Percentiles rank a stretch among this genome's conserved stretches.
Evolutionary conservation across 148 eudicot genomes (phyloP).

Genomic region (Dysphania ambrosioides): DNA sequence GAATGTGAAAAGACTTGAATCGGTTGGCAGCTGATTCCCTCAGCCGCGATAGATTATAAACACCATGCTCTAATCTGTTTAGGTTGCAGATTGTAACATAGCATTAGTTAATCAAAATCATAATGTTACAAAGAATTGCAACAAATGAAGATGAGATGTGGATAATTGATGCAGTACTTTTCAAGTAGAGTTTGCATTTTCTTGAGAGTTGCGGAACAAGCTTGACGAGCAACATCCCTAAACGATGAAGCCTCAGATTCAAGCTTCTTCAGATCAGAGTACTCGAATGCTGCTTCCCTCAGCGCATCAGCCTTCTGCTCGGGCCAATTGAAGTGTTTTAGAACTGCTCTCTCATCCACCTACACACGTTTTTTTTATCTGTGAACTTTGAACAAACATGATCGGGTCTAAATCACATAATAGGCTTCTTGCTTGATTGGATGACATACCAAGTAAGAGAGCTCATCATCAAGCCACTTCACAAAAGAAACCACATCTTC

Average conservation of each 20-base stretch:
- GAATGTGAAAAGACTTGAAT: constrained; percentile 71
- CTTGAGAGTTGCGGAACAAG: constrained; percentile 72
- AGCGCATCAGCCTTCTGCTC: constrained; percentile 92
- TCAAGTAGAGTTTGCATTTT: constrained; percentile 93
- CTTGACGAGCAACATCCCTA: constrained; percentile 62
- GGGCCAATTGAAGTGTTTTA: constrained; percentile 95
- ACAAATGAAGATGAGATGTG: not conserved
- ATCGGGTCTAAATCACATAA: not conserved
- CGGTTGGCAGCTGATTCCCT: constrained; percentile 77
- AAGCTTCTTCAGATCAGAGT: constrained; percentile 86
- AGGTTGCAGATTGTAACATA: not conserved
- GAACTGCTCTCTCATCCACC: constrained; percentile 97
- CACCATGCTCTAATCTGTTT: constrained; percentile 86
- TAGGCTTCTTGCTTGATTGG: too few relatives aligned
- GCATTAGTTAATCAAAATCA: not conserved
- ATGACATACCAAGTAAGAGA: constrained; percentile 71
- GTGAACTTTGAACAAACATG: not conserved
- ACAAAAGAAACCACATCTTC: constrained; percentile 89
- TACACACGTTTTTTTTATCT: constrained; percentile 24
- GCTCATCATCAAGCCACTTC: constrained; percentile 96
- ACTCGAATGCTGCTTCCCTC: constrained; percentile 97
- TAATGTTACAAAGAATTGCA: not conserved
- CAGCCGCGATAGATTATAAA: constrained; percentile 78
- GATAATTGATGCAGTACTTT: constrained; percentile 43
- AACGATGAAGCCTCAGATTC: constrained; percentile 70